phyloP scores from a whole-genome alignment of 768 basidiomycete species.

The Steccherinum ochraceum region DNA sequence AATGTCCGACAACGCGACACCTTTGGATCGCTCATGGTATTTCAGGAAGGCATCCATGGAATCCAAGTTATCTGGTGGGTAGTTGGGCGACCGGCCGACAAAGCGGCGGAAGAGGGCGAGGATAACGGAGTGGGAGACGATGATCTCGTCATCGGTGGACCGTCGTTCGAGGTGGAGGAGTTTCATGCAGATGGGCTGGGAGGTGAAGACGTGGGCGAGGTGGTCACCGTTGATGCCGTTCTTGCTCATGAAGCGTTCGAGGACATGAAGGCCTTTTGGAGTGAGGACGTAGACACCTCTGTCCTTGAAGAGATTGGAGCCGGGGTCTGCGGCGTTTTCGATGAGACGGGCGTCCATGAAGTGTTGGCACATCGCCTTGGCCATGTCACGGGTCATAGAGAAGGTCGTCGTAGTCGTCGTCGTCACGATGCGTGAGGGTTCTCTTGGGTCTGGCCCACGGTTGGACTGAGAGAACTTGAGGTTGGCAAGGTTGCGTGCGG shows the following conservation, averaged over 20 bases:
- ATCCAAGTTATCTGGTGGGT: constrained; percentile 41
- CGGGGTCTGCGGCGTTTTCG: constrained; percentile 91
- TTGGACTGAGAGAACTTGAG: constrained; percentile 99
- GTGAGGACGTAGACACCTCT: constrained; percentile 94
- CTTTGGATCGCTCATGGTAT: constrained; percentile 77
- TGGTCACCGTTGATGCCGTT: constrained; percentile 97
- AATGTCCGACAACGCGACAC: constrained; percentile 63
- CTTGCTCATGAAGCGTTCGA: constrained; percentile 99
- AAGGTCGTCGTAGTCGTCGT: constrained; percentile 99
- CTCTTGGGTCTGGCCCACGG: constrained; percentile 96
- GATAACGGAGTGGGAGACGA: constrained; percentile 89
- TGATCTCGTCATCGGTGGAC: constrained; percentile 92
- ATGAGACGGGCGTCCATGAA: constrained; percentile 99
- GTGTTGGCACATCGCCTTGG: constrained; percentile 98
- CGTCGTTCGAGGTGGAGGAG: constrained; percentile 94
- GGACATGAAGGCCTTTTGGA: constrained; percentile 95
- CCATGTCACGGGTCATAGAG: constrained; percentile 99
- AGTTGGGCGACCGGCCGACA: constrained; percentile 82
- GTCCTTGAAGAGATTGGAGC: constrained; percentile 91
- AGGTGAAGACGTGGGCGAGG: constrained; percentile 80
- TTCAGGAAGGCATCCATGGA: constrained; percentile 58
- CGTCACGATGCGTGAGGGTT: constrained; percentile 95
- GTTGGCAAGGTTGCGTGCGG: constrained; percentile 85
- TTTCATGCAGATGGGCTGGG: constrained; percentile 96
- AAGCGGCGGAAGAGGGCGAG: constrained; percentile 96